These are phyloP conservation scores for Zygosaccharomyces siamensis DNA, from an alignment of 805 yeast species.

Conservation along the genomic window DNA sequence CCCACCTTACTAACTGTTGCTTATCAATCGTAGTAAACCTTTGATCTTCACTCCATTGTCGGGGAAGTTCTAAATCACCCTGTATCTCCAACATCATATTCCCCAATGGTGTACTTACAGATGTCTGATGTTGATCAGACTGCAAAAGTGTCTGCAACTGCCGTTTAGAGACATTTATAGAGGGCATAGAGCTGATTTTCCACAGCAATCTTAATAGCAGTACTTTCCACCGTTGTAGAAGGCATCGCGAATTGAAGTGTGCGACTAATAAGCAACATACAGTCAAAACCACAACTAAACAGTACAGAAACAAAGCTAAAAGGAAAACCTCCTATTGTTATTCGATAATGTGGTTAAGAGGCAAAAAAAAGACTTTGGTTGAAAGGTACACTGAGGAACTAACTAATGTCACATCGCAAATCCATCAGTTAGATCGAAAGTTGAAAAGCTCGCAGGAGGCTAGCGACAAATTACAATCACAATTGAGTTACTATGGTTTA, in stretches of 20 bases:
- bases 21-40: slow-evolving; percentile 18
- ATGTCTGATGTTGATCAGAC: slow-evolving; percentile 15
- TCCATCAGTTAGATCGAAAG: slow-evolving; percentile 26
- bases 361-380: slow-evolving; percentile 18
- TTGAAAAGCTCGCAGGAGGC: slow-evolving; percentile 19
- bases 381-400: slow-evolving; percentile 30
- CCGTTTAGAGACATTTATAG: slow-evolving; percentile 22
- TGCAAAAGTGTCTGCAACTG: slow-evolving; percentile 22
- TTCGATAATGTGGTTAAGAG: slow-evolving; percentile 3
- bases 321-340: neutral
- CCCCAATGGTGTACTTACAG: slow-evolving; percentile 47
- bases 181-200: slow-evolving; percentile 21
- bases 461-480: slow-evolving; percentile 16
- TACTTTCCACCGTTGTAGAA: neutral
- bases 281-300: neutral
- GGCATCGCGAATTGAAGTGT: slow-evolving; percentile 4
- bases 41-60: slow-evolving; percentile 34
- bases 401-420: slow-evolving; percentile 25
- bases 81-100: slow-evolving; percentile 63
- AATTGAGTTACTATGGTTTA: slow-evolving; percentile 21
- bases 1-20: slow-evolving; percentile 24
- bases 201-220: neutral
- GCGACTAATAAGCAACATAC: neutral
- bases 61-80: slow-evolving; percentile 55
- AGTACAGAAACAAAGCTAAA: neutral